phyloP scores from a whole-genome alignment of 1,284 basidiomycete species.

The Malassezia furfur region DNA sequence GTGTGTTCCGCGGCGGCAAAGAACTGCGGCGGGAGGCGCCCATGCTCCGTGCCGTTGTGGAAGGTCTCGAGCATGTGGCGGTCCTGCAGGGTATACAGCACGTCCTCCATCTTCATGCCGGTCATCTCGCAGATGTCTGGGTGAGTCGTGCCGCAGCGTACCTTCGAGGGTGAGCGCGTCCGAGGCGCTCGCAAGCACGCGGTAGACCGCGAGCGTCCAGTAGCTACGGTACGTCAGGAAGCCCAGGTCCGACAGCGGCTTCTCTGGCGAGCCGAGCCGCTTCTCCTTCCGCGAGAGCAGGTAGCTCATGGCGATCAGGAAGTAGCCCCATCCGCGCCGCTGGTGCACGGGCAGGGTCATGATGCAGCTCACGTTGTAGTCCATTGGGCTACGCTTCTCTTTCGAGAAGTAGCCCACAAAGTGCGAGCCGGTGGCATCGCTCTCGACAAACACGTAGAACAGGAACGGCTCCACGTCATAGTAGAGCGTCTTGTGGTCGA shows the following conservation, averaged over 20 bases:
- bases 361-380: constrained; percentile 91
- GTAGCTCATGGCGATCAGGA: constrained; percentile 82
- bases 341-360: constrained; percentile 96
- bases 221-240: constrained; percentile 87
- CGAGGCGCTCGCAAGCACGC: constrained; percentile 61
- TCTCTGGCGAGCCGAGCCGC: constrained; percentile 94
- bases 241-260: constrained; percentile 89
- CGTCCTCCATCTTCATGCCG: constrained; percentile 82
- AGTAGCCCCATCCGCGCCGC: constrained; percentile 77
- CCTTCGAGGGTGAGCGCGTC: constrained; percentile 64
- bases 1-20: background rate
- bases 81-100: constrained; percentile 66
- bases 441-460: constrained; percentile 94
- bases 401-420: constrained; percentile 99
- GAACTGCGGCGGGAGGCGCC: constrained; percentile 9
- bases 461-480: constrained; percentile 99
- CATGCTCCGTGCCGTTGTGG: constrained; percentile 9
- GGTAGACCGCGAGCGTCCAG: constrained; percentile 85
- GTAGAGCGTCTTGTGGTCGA: constrained; percentile 98
- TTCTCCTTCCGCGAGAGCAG: constrained; percentile 89
- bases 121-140: constrained; percentile 72
- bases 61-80: constrained; percentile 62
- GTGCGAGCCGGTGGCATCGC: constrained; percentile 75
- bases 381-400: constrained; percentile 89
- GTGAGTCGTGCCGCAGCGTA: constrained; percentile 45